A percentile compares a stretch with the other conserved stretches of the same genome.
Evolutionary conservation across 768 basidiomycete species (phyloP).

Genomic region (Phylloporus scabripes): DNA sequence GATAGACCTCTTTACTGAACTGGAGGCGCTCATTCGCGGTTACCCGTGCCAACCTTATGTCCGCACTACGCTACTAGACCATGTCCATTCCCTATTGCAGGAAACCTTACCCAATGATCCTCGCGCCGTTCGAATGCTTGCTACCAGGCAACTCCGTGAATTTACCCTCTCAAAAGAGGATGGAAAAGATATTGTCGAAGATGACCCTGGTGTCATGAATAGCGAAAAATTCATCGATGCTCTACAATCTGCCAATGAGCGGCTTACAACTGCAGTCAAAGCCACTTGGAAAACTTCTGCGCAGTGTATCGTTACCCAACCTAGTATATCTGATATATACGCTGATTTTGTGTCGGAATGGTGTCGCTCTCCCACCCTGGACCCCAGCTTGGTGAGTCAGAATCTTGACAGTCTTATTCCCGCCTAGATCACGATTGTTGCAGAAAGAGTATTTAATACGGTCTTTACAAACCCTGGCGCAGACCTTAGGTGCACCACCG

Average conservation of each 20-base stretch:
- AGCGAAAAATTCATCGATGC: constrained; percentile 25
- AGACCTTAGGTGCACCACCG: constrained; percentile 16
- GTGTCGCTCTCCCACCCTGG: constrained; percentile 34
- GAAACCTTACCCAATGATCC: constrained; percentile 34
- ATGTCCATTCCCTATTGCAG: constrained; percentile 40
- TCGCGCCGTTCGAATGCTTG: constrained; percentile 35
- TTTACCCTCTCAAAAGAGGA: constrained; percentile 23
- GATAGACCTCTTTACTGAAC: constrained; percentile 36
- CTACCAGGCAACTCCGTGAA: constrained; percentile 33
- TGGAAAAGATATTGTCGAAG: constrained; percentile 3
- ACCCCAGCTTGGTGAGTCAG: constrained; percentile 28
- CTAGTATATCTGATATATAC: constrained; percentile 33
- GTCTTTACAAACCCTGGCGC: constrained; percentile 37
- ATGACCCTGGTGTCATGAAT: constrained; percentile 8
- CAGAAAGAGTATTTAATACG: constrained; percentile 54
- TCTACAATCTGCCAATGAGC: constrained; percentile 28
- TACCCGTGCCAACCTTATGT: constrained; percentile 41
- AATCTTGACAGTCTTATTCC: background rate
- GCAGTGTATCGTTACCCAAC: constrained; percentile 14
- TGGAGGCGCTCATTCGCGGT: constrained; percentile 37
- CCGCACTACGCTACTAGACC: constrained; percentile 36
- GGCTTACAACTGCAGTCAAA: constrained; percentile 26
- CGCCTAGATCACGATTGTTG: background rate
- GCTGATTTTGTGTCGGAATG: constrained; percentile 45
- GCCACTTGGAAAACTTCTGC: constrained; percentile 18